phyloP scores from a whole-genome alignment of 1,284 basidiomycete species.

The Tylopilus sp. region DNA sequence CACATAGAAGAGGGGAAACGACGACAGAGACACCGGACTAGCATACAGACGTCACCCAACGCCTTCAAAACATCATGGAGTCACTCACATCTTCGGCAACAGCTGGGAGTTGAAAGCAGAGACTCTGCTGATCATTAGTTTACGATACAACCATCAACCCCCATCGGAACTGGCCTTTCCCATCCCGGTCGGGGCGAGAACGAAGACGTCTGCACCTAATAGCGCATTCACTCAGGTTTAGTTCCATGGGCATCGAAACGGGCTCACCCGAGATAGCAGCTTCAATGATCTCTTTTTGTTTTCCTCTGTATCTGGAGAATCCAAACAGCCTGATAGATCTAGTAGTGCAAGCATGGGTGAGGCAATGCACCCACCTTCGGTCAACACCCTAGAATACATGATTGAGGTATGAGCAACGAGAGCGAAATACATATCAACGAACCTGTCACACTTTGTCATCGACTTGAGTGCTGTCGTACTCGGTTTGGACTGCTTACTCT shows the following conservation, averaged over 20 bases:
- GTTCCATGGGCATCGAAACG: constrained; percentile 7
- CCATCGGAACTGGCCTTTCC: constrained; percentile 62
- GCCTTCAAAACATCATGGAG: not conserved
- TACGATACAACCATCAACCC: not conserved
- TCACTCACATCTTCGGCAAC: constrained; percentile 55
- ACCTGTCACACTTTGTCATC: constrained; percentile 22
- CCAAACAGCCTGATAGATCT: constrained; percentile 43
- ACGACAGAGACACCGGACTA: constrained; percentile 74
- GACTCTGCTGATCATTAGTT: constrained; percentile 41
- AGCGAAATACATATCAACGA: not conserved
- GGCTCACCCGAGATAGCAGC: constrained; percentile 57
- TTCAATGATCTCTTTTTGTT: constrained; percentile 72
- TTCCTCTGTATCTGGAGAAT: constrained; percentile 64
- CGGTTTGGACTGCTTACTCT: not conserved
- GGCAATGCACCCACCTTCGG: constrained; percentile 19
- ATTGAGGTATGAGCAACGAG: not conserved
- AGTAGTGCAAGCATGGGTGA: not conserved
- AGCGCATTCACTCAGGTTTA: not conserved
- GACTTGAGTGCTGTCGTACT: not conserved
- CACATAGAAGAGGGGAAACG: constrained; percentile 72
- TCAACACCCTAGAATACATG: constrained; percentile 20
- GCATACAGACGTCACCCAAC: not conserved
- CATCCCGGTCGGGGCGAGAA: constrained; percentile 85
- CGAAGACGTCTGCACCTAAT: constrained; percentile 69
- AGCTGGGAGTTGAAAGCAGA: constrained; percentile 88